A percentile compares a stretch with the other conserved stretches of the same genome.
Evolutionary conservation across 371 early-diverging fungal genomes (phyloP).

Genomic region (Syncephalastrum monosporum): DNA sequence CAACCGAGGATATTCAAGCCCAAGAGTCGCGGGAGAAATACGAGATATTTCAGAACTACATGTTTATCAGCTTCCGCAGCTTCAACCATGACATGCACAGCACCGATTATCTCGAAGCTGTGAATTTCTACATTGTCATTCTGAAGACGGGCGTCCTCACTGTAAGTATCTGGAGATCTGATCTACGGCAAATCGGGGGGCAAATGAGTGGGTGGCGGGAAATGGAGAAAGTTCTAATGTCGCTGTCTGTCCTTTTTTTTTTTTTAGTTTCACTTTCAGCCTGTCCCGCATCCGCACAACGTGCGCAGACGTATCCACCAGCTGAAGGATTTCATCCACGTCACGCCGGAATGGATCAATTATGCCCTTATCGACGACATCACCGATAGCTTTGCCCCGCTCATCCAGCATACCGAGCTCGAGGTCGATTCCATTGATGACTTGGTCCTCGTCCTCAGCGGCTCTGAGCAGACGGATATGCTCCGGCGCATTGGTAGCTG

Average conservation of each 20-base stretch:
- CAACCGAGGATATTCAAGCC: constrained; percentile 89
- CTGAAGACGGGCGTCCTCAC: constrained; percentile 62
- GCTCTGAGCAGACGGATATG: constrained; percentile 85
- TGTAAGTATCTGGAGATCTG: constrained; percentile 29
- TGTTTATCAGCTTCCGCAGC: constrained; percentile 86
- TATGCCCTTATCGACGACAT: constrained; percentile 89
- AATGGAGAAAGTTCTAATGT: neutral
- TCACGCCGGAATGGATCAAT: constrained; percentile 86
- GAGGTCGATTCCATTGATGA: constrained; percentile 94
- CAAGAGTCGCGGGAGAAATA: constrained; percentile 93
- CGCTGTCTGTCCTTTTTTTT: neutral
- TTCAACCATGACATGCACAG: constrained; percentile 73
- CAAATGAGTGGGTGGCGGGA: no score
- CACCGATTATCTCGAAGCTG: constrained; percentile 72
- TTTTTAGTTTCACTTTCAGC: constrained; percentile 60
- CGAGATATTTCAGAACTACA: constrained; percentile 89
- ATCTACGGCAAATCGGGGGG: no score
- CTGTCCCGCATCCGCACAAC: constrained; percentile 59
- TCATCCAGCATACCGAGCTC: constrained; percentile 74
- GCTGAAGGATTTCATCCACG: constrained; percentile 59
- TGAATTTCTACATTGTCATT: constrained; percentile 85
- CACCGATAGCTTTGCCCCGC: constrained; percentile 81
- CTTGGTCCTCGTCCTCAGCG: constrained; percentile 73
- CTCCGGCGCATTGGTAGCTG: constrained; percentile 82
- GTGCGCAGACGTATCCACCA: constrained; percentile 64